Evolutionary conservation across 2,329 filamentous ascomycete species (phyloP).

Genomic region (Epichloe sylvatica): DNA sequence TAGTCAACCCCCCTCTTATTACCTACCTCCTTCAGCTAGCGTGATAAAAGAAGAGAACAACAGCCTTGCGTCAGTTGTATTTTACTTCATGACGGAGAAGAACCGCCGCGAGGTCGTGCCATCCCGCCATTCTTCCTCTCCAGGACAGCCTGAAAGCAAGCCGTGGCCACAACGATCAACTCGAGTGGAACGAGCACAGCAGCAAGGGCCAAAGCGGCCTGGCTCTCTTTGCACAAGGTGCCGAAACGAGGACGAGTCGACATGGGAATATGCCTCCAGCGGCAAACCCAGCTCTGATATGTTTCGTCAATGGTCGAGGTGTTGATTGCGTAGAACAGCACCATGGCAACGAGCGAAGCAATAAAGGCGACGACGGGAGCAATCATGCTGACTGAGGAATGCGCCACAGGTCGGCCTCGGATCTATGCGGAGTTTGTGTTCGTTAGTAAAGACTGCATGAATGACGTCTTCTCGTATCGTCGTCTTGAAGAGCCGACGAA

Average conservation of each 20-base stretch:
- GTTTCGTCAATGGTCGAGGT: conserved; percentile 37
- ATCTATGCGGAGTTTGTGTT: conserved; percentile 6
- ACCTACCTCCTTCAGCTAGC: no score
- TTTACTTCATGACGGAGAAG: conserved; percentile 11
- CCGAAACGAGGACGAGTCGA: conserved; percentile 37
- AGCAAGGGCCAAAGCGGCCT: conserved; percentile 38
- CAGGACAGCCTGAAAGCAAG: conserved; percentile 30
- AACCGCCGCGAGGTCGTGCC: conserved; percentile 20
- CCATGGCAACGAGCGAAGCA: conserved; percentile 35
- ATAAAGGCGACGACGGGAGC: conserved; percentile 19
- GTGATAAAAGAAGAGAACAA: no score
- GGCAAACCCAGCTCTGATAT: conserved; percentile 49
- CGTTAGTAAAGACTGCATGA: neutral
- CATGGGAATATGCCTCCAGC: conserved; percentile 43
- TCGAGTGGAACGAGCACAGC: conserved; percentile 45
- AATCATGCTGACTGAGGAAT: conserved; percentile 12
- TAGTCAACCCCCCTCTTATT: neutral
- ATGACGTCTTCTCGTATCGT: neutral
- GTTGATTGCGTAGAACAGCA: conserved; percentile 44
- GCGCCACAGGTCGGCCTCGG: conserved; percentile 9
- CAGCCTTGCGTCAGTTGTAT: no score
- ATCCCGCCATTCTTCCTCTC: conserved; percentile 25
- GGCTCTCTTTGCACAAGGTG: conserved; percentile 42
- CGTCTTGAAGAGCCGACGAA: conserved; percentile 15
- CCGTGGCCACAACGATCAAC: conserved; percentile 31